A percentile compares a stretch with the other conserved stretches of the same genome.
These are phyloP conservation scores for Fusarium hainanense DNA, from an alignment of 2,329 filamentous ascomycete species.

Conservation along the genomic window DNA sequence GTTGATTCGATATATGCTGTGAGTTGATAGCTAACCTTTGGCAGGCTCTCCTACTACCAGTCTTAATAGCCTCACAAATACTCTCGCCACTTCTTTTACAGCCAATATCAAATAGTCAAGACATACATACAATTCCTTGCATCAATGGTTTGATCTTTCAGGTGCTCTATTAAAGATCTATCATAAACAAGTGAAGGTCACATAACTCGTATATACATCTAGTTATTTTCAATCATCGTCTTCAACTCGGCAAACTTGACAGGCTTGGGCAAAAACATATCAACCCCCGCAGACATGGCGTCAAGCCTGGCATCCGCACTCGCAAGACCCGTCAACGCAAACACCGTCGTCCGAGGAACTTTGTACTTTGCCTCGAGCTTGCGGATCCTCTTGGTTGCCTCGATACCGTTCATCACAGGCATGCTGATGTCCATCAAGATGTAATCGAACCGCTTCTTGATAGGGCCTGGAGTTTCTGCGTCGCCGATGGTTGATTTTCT, in stretches of 20 bases:
- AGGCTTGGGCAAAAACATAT: conserved; percentile 64
- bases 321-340: conserved; percentile 65
- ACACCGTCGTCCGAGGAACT: conserved; percentile 57
- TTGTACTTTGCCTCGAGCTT: conserved; percentile 58
- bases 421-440: conserved; percentile 64
- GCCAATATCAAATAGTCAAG: no score
- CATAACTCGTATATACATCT: conserved; percentile 23
- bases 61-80: background rate
- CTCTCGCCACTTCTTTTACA: no score
- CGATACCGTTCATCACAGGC: conserved; percentile 65
- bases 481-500: conserved; percentile 43
- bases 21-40: accelerated
- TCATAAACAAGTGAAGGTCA: conserved; percentile 3
- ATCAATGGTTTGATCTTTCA: background rate
- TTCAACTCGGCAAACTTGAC: conserved; percentile 58
- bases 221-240: conserved; percentile 42
- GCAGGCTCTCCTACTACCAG: conserved; percentile 9
- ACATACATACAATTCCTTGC: background rate
- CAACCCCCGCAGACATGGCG: conserved; percentile 60
- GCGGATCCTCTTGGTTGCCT: conserved; percentile 61
- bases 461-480: background rate
- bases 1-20: conserved; percentile 32
- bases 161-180: conserved; percentile 15
- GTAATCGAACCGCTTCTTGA: conserved; percentile 47
- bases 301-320: conserved; percentile 61